A percentile compares a stretch with the other conserved stretches of the same genome.
phyloP scores from a whole-genome alignment of 495 filamentous ascomycete species.

The Annulohypoxylon bovei region DNA sequence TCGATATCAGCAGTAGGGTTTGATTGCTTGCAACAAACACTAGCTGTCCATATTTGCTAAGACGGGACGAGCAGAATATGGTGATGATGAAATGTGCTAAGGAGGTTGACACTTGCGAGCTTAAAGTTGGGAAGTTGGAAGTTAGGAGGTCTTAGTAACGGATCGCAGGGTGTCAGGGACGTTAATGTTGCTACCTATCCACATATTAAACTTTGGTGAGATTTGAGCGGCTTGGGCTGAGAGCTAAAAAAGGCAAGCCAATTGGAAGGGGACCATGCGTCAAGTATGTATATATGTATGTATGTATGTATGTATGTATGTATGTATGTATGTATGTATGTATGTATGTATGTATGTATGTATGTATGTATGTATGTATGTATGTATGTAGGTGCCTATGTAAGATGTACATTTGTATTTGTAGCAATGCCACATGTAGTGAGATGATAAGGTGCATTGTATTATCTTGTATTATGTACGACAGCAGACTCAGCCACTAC shows the following conservation, averaged over 20 bases:
- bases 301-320: not conserved
- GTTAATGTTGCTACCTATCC: constrained; percentile 16
- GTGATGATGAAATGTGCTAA: not conserved
- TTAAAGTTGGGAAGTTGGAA: constrained; percentile 6
- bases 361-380: too few species aligned
- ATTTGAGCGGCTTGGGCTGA: constrained; percentile 17
- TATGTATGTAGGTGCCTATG: not conserved
- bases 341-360: not conserved
- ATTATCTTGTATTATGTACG: not conserved
- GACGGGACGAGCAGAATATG: not conserved
- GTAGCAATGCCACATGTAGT: not conserved
- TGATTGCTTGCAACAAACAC: constrained; percentile 5
- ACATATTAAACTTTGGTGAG: constrained; percentile 13
- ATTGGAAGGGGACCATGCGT: constrained; percentile 25
- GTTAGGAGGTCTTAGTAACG: not conserved
- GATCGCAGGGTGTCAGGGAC: constrained; percentile 17
- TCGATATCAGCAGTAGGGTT: constrained; percentile 5
- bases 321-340: not conserved
- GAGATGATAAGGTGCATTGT: not conserved
- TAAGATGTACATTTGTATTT: not conserved
- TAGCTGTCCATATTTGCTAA: constrained; percentile 30
- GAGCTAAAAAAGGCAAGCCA: constrained; percentile 28
- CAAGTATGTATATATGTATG: not conserved
- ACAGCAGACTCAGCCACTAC: constrained; percentile 27
- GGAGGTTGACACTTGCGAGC: not conserved